Conservation (phyloP, 352 stramenopile species). For the Phytophthora idaei region DNA sequence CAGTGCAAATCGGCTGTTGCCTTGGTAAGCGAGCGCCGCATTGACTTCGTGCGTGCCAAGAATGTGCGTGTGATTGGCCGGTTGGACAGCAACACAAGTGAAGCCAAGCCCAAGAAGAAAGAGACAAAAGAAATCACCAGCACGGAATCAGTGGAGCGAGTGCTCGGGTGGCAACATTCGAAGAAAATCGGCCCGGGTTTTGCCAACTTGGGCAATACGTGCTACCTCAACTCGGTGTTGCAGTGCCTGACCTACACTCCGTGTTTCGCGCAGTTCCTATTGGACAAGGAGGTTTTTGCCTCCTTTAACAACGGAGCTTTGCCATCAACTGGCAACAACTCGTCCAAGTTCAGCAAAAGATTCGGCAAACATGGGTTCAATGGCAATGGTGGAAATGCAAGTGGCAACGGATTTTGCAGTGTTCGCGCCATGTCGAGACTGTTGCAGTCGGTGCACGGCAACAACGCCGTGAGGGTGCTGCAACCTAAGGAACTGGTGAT, state of each 20-base stretch:
- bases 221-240: slow-evolving; percentile 94
- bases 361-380: slow-evolving; percentile 23
- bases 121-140: slow-evolving; percentile 49
- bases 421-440: slow-evolving; percentile 72
- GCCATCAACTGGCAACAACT: slow-evolving; percentile 21
- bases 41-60: slow-evolving; percentile 77
- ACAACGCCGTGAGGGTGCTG: slow-evolving; percentile 48
- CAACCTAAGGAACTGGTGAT: slow-evolving; percentile 85
- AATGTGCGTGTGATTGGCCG: slow-evolving; percentile 55
- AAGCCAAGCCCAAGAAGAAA: slow-evolving; percentile 30
- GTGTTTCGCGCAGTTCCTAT: slow-evolving; percentile 86
- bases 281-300: slow-evolving; percentile 67
- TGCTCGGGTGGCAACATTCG: slow-evolving; percentile 66
- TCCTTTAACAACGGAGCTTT: slow-evolving; percentile 35
- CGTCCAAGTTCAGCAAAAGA: slow-evolving; percentile 39
- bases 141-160: slow-evolving; percentile 49
- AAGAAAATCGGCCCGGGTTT: slow-evolving; percentile 83
- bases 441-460: slow-evolving; percentile 66
- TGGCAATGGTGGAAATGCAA: slow-evolving; percentile 24
- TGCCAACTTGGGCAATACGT: slow-evolving; percentile 95
- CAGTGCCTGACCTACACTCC: slow-evolving; percentile 89
- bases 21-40: slow-evolving; percentile 83
- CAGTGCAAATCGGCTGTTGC: slow-evolving; percentile 76
- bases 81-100: slow-evolving; percentile 34
- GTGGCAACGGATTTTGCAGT: slow-evolving; percentile 55